A percentile compares a stretch with the other conserved stretches of the same genome.
These are phyloP conservation scores for Sherardia arvensis DNA, from an alignment of 257 asterid species.

Conservation along the genomic window DNA sequence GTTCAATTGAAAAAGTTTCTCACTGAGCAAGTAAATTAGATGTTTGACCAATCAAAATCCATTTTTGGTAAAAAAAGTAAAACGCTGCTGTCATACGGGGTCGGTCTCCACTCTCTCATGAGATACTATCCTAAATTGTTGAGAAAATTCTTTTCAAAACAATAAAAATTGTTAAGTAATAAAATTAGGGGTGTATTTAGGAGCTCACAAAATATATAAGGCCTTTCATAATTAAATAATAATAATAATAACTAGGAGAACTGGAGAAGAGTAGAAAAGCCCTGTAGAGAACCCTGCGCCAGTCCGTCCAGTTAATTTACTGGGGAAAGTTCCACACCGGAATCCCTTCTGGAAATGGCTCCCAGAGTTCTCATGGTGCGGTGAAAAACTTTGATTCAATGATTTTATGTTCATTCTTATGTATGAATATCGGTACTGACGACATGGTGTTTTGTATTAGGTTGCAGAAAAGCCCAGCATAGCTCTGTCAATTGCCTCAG, in stretches of 20 bases:
- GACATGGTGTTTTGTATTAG: conserved; percentile 21
- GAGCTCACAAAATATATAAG: no score
- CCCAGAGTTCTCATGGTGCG: conserved; percentile 45
- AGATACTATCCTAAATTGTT: no score
- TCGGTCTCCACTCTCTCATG: no score
- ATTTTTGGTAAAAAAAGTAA: no score
- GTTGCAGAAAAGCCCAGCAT: conserved; percentile 96
- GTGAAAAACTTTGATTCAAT: neutral
- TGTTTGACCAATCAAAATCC: no score
- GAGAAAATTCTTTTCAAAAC: no score
- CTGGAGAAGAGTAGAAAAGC: neutral
- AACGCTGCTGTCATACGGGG: no score
- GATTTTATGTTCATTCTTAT: neutral
- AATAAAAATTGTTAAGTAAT: no score
- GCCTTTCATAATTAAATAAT: no score
- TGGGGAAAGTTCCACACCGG: neutral
- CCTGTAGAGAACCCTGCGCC: neutral
- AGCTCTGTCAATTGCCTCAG: conserved; percentile 77
- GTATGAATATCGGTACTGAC: neutral
- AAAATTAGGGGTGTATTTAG: no score
- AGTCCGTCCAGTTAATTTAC: neutral
- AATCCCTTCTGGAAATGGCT: conserved; percentile 24
- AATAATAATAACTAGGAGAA: neutral
- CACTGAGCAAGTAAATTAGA: no score
- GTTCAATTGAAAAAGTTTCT: no score